Conservation (phyloP, 225 moss, liverwort and hornwort species). For the Rhytidiadelphus loreus region DNA sequence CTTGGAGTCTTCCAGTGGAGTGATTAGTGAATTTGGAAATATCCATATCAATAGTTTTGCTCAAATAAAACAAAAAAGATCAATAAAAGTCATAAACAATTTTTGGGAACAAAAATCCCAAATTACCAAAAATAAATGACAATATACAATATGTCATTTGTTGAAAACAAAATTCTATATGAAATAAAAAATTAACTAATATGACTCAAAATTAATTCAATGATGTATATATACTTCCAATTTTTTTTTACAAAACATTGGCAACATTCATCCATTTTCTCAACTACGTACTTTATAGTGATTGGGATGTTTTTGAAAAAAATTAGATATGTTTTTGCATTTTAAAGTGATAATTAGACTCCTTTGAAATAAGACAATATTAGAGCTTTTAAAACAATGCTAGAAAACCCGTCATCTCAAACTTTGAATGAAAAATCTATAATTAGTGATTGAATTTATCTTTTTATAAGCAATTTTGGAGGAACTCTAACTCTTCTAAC, state of each 20-base stretch:
- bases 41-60: background rate
- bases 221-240: background rate
- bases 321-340: background rate
- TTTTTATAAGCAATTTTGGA: background rate
- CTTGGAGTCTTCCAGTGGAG: background rate
- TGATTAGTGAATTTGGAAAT: background rate
- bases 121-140: background rate
- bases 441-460: background rate
- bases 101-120: background rate
- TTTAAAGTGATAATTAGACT: background rate
- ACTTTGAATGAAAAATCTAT: background rate
- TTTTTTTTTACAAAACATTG: background rate
- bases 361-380: background rate
- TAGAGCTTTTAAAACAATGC: background rate
- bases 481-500: background rate
- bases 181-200: background rate
- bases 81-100: no score
- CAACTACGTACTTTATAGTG: rapidly evolving
- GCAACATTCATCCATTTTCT: background rate
- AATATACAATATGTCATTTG: background rate
- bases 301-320: background rate
- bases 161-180: background rate
- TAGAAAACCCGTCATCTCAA: rapidly evolving
- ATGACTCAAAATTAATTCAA: background rate
- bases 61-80: background rate